Conservation (phyloP, 768 basidiomycete species). For the Russula sp. region DNA sequence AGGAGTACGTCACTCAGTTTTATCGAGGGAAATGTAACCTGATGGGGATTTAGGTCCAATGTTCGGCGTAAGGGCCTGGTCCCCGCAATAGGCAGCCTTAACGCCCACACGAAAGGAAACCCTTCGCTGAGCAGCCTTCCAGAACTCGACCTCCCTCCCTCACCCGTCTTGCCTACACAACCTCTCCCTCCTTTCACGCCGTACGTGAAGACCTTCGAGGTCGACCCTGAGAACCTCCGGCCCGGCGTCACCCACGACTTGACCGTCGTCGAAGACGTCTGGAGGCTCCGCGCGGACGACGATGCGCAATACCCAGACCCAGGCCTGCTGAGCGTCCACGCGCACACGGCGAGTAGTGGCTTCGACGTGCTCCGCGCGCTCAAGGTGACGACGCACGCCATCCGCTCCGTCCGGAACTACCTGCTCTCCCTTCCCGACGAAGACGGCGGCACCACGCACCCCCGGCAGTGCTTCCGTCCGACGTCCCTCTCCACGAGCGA, state of each 20-base stretch:
- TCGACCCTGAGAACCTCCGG: constrained; percentile 70
- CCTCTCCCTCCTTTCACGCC: constrained; percentile 44
- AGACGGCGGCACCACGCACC: constrained; percentile 28
- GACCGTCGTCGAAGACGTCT: constrained; percentile 51
- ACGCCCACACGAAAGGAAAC: constrained; percentile 28
- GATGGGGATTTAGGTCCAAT: constrained; percentile 38
- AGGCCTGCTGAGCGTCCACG: constrained; percentile 10
- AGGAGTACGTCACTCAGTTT: constrained; percentile 47
- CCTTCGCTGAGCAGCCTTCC: constrained; percentile 39
- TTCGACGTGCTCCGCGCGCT: constrained; percentile 66
- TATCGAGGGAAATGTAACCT: not conserved
- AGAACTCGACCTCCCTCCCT: constrained; percentile 63
- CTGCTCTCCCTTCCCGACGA: constrained; percentile 78
- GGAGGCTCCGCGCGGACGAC: constrained; percentile 41
- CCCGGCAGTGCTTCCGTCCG: constrained; percentile 45
- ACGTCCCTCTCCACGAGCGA: constrained; percentile 35
- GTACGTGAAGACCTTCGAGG: constrained; percentile 59
- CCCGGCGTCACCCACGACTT: constrained; percentile 77
- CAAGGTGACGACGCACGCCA: constrained; percentile 71
- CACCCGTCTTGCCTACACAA: constrained; percentile 50
- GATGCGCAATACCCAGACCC: not conserved
- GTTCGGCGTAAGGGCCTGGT: constrained; percentile 52
- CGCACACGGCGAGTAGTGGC: constrained; percentile 7
- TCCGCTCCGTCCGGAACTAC: constrained; percentile 81
- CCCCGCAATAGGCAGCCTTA: constrained; percentile 64